phyloP scores from a whole-genome alignment of 441 rosid genomes.

The Euphorbia celastroides region DNA sequence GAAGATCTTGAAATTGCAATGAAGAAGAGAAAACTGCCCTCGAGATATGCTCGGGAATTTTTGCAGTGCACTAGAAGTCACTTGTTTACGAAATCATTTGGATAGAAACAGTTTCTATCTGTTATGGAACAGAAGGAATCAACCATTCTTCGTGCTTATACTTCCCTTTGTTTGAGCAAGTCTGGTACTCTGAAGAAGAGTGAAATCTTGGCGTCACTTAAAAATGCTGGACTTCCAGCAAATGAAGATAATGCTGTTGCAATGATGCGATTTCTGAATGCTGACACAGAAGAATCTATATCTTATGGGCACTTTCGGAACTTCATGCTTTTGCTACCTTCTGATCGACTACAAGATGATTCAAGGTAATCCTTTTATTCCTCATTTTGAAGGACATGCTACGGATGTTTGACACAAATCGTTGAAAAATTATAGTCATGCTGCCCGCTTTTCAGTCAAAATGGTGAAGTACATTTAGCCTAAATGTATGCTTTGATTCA shows the following conservation, averaged over 20 bases:
- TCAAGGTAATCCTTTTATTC: conserved; percentile 55
- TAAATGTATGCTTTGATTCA: background rate
- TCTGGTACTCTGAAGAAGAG: conserved; percentile 96
- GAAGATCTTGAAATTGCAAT: conserved; percentile 94
- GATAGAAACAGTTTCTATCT: conserved; percentile 95
- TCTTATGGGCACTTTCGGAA: conserved; percentile 97
- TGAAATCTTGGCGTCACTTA: conserved; percentile 77
- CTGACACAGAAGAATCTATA: conserved; percentile 84
- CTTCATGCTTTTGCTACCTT: conserved; percentile 93
- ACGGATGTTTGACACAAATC: background rate
- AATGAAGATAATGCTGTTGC: conserved; percentile 95
- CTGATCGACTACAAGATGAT: conserved; percentile 89
- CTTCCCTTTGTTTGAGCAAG: conserved; percentile 85
- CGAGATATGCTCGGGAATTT: conserved; percentile 78
- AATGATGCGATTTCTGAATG: conserved; percentile 91
- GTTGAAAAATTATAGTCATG: too few species aligned
- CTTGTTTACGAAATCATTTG: conserved; percentile 87
- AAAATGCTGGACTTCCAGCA: conserved; percentile 94
- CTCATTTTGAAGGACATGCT: conserved; percentile 13
- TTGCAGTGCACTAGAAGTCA: conserved; percentile 83
- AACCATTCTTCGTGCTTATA: conserved; percentile 92
- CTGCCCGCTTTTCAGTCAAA: conserved; percentile 3
- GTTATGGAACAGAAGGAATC: conserved; percentile 98
- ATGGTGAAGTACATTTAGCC: conserved; percentile 1
- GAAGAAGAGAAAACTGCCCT: conserved; percentile 83